A percentile compares a stretch with the other conserved stretches of the same genome.
Conservation (phyloP, 2,329 filamentous ascomycete genomes). For the Aspergillus jensenii region DNA sequence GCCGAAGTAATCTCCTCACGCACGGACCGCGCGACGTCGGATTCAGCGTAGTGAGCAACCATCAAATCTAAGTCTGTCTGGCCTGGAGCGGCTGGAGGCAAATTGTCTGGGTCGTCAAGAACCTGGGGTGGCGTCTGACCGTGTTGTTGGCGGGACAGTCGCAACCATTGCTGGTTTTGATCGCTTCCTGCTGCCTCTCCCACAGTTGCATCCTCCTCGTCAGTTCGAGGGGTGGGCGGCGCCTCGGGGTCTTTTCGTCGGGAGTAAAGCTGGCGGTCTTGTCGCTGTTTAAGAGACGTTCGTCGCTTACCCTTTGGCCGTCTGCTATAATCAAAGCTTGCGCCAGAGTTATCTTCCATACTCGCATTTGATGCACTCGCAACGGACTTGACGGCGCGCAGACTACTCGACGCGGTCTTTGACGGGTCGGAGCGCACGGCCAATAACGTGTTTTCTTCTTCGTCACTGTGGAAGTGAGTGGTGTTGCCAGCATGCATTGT, state of each 20-base stretch:
- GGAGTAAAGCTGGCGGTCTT: constrained; percentile 88
- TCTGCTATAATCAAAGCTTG: constrained; percentile 59
- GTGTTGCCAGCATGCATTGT: constrained; percentile 84
- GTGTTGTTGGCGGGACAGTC: constrained; percentile 55
- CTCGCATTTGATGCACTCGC: constrained; percentile 78
- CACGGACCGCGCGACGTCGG: constrained; percentile 72
- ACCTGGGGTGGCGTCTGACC: constrained; percentile 58
- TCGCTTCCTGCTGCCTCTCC: constrained; percentile 46
- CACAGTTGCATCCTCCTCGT: constrained; percentile 58
- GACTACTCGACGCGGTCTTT: constrained; percentile 79
- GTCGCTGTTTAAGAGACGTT: constrained; percentile 78
- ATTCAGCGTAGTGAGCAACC: constrained; percentile 72
- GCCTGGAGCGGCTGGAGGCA: constrained; percentile 59
- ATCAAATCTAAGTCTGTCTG: constrained; percentile 81
- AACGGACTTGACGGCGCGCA: constrained; percentile 84
- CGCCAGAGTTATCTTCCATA: constrained; percentile 64
- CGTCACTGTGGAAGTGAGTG: constrained; percentile 54
- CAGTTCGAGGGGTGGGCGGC: constrained; percentile 61
- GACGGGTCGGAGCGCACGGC: constrained; percentile 61
- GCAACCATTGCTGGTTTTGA: constrained; percentile 60
- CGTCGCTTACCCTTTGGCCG: constrained; percentile 70
- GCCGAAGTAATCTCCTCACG: constrained; percentile 76
- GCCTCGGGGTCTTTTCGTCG: constrained; percentile 66
- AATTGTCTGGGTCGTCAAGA: constrained; percentile 67
- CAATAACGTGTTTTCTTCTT: constrained; percentile 53